Base-by-base conservation (phyloP, 2,329 filamentous ascomycete genomes). In the Endoconidiophora laricicola region DNA sequence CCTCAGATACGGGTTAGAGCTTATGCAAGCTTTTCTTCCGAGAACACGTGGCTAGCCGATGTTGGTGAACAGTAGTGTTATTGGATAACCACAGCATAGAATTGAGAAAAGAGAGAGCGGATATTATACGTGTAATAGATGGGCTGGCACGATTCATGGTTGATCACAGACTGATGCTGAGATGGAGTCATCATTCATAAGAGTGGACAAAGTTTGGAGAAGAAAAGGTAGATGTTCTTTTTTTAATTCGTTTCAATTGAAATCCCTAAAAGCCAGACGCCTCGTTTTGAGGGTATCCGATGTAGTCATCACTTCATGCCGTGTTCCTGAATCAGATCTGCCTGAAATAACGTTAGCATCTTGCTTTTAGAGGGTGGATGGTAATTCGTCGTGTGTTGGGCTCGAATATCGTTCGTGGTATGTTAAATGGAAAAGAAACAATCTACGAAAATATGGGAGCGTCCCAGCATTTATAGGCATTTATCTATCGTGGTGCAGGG, bases 41-140 rank as follows among this genome's bases (percentile, higher is more conserved):
- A 72, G 68, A 65, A 75, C 64, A 65, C 72, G 73, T 76, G 61
- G 61, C 73, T 62, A 71, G 74, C 74, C 74, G 72, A 63, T 56
- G 36, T 33, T 33, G 12, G 29, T 33, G 7, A 4, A 6, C 1
- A 10, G 6, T 33, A 6, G 1, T 33, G 7, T 33, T 33, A 33
- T 33, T 33, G 4, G 29, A 33, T 33, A 6, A 10, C 1, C 16
- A 18, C 16, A 18, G 16, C 16, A 18, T 18, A 2, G 16, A 18
- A 18, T 18, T 18, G 16, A 18, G 16, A 18, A 18, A 18, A 18
- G 16, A 18, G 16, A 18, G 16, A 18, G 16, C 12, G 12, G 29
- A 12, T 33, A 33, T 33, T 3, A 12, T 33, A 12, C 24, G 9
- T 29, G 9, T 29, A 18, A 18, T 18, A 18, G 29, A 33, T 33